Base-by-base conservation (phyloP, 2,329 filamentous ascomycete genomes). In the Exophiala bonariae region DNA sequence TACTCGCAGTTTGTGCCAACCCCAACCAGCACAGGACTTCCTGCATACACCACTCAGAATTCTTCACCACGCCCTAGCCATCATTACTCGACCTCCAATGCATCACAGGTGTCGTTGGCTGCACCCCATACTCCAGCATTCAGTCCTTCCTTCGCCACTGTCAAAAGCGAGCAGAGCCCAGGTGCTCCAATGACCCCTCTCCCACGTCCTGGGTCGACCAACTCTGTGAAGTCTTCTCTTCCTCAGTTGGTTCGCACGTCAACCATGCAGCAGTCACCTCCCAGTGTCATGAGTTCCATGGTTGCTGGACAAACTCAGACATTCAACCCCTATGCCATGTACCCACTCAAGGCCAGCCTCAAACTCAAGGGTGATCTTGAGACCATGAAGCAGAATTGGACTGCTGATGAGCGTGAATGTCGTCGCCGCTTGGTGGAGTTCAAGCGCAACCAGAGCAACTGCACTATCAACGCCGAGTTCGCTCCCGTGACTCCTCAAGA, bases 371-470 rank as follows among this genome's bases (percentile, higher is more conserved):
- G 91, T 16, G 88, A 96, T 61, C 78, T 99, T 38, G 83, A 90
- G 41, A 73, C 77, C 6, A 96, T 97, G 92, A 83, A 83, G 0
- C 80, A 86, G 53, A 80, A 83, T 52, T 99, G 93, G 93, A 85
- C 82, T 1, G 70, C 78, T 20, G 89, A 95, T 54, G 93, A 99
- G 66, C 84, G 82, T 70, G 80, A 85, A 30, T 82, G 83, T 43
- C 86, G 87, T 60, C 79, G 93, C 37, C 82, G 93, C 28, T 84
- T 99, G 30, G 91, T 99, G 14, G 82, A 91, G 59, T 99, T 99
- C 72, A 85, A 80, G 59, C 85, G 93, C 60, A 82, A 81, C 50
- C 92, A 97, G 68, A 78, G 77, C 26, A 90, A 89, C 20, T 91
- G 86, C 63, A 89, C 86, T 3, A 85, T 97, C 46, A 85, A 83